These are phyloP conservation scores for Plasmodium inui DNA, from an alignment of 169 alveolate genomes.

Conservation along the genomic window DNA sequence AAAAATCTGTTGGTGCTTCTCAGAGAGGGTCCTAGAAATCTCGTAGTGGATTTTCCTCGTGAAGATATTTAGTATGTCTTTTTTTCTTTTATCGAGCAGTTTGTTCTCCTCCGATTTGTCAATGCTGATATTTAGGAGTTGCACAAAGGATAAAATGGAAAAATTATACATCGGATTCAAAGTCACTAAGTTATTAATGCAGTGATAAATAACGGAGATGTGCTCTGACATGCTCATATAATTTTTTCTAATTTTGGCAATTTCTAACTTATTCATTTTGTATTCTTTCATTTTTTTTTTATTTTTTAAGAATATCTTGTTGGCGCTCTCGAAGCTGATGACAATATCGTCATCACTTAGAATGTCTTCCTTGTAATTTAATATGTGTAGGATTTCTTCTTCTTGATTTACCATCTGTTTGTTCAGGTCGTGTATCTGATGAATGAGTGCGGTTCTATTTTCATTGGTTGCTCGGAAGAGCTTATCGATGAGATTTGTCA, in stretches of 20 bases:
- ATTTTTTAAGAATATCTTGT: conserved; percentile 48
- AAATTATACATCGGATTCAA: conserved; percentile 49
- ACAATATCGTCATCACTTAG: conserved; percentile 66
- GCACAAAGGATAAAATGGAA: conserved; percentile 48
- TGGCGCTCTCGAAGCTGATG: conserved; percentile 41
- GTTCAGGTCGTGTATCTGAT: conserved; percentile 56
- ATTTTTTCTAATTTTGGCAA: conserved; percentile 51
- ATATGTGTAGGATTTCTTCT: conserved; percentile 53
- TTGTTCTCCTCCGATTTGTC: conserved; percentile 73
- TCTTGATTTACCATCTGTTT: conserved; percentile 33
- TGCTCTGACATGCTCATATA: conserved; percentile 66
- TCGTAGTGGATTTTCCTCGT: conserved; percentile 59
- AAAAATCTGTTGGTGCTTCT: conserved; percentile 63
- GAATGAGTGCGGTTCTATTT: conserved; percentile 25
- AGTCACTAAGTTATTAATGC: conserved; percentile 21
- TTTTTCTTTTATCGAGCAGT: conserved; percentile 63
- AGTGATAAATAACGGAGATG: conserved; percentile 44
- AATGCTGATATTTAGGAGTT: conserved; percentile 48
- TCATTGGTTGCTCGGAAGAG: conserved; percentile 22
- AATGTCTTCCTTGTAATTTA: conserved; percentile 64
- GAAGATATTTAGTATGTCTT: conserved; percentile 58
- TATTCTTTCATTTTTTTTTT: conserved; percentile 75
- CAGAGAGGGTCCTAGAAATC: conserved; percentile 59
- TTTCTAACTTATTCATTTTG: conserved; percentile 68
- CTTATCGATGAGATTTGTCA: conserved; percentile 45